Base-by-base conservation (phyloP, 2,329 filamentous ascomycete genomes). In the Moelleriella libera region DNA sequence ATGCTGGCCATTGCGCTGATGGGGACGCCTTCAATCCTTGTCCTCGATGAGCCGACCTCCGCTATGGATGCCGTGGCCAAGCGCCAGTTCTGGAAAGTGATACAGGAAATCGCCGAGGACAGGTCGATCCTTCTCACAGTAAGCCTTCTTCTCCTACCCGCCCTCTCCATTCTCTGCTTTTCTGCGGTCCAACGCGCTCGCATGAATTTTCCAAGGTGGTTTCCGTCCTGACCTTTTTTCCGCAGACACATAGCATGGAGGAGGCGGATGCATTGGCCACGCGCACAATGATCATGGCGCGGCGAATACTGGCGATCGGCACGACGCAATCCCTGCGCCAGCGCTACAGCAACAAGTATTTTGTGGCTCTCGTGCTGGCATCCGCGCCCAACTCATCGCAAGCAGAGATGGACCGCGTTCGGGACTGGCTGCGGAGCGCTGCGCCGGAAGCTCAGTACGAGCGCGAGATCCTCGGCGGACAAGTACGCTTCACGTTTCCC, bases 51-150 rank as follows among this genome's bases (percentile, higher is more conserved):
- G 59, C 88, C 88, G 0, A 83, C 76, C 1, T 86, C 81, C 0
- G 87, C 87, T 1, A 85, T 94, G 72, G 88, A 94, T 55, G 87
- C 88, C 0, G 85, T 85, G 0, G 83, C 85, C 0, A 94, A 94
- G 63, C 76, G 88, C 14, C 75, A 88, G 47, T 90, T 94, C 80
- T 94, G 88, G 88, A 78, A 78, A 45, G 90, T 86, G 0, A 71
- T 94, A 1, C 75, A 76, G 5, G 73, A 78, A 1, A 78, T 89
- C n/a, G 78, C 81, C 0, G 74, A 78, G 0, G 84, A 85, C 0
- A 75, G 88, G 10, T 83, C 82, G 0, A 74, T 94, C 4, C 70
- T 94, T 1, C 74, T 94, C 10, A 94, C 88, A 8, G 55, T 55
- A 48, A 42, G 55, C 21, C 21, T 21, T 21, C 21, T 21, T 21